phyloP scores from a whole-genome alignment of 176 grass and related monocot species.

The Pontederia crassipes region DNA sequence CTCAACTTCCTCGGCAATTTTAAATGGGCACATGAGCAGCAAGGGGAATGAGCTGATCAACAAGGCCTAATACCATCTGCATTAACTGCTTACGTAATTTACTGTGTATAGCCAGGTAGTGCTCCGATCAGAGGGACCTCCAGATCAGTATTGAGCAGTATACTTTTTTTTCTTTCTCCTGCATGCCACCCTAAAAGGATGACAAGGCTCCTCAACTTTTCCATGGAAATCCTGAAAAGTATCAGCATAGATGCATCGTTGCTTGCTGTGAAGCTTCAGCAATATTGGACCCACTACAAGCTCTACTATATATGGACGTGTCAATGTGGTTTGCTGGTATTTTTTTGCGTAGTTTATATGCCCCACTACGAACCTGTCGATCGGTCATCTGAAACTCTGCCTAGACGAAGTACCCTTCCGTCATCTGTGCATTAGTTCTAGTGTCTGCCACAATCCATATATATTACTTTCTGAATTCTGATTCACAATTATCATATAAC shows the following conservation, averaged over 20 bases:
- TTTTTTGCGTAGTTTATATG: too few relatives aligned
- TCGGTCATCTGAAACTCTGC: neutral
- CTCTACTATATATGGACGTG: too few relatives aligned
- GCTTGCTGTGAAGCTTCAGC: neutral
- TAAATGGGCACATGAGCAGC: neutral
- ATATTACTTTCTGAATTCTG: too few relatives aligned
- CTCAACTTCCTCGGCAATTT: neutral
- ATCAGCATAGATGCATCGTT: neutral
- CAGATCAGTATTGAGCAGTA: neutral
- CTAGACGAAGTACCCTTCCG: too few relatives aligned
- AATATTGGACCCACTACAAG: neutral
- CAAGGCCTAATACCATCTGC: neutral
- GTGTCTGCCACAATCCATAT: too few relatives aligned
- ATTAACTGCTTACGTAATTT: neutral
- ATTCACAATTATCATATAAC: too few relatives aligned
- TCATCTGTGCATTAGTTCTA: too few relatives aligned
- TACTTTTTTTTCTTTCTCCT: slow-evolving; percentile 23
- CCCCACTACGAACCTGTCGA: neutral
- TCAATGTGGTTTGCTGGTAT: too few relatives aligned
- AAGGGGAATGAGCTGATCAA: slow-evolving; percentile 4
- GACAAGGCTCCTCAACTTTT: slow-evolving; percentile 71
- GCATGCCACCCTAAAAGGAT: slow-evolving; percentile 61
- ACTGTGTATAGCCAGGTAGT: neutral
- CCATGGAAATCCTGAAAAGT: slow-evolving; percentile 26
- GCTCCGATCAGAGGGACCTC: neutral